These are phyloP conservation scores for Aspergillus panamensis DNA, from an alignment of 495 filamentous ascomycete genomes.

Conservation along the genomic window DNA sequence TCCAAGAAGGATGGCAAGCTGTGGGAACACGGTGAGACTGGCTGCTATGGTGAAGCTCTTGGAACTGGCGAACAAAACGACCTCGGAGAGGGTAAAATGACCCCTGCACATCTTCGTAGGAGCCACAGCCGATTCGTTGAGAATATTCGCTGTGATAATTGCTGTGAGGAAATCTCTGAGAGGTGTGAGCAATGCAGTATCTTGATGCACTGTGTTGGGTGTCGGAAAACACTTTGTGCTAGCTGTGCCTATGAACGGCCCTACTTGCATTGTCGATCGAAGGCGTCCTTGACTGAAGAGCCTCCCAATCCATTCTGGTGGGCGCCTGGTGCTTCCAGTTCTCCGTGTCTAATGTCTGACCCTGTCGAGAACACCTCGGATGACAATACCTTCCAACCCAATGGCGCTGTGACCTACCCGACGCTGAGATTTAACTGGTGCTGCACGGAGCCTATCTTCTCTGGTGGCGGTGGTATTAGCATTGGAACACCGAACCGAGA, in stretches of 20 bases:
- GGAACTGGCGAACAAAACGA: constrained; percentile 43
- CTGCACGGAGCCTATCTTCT: constrained; percentile 60
- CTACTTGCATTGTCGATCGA: constrained; percentile 37
- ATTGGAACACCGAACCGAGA: constrained; percentile 51
- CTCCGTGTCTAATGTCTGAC: constrained; percentile 58
- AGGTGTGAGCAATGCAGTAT: constrained; percentile 62
- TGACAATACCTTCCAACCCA: constrained; percentile 28
- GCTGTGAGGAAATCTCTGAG: constrained; percentile 50
- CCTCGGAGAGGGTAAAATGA: constrained; percentile 52
- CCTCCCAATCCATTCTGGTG: constrained; percentile 49
- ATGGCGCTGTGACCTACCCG: constrained; percentile 34
- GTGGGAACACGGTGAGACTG: constrained; percentile 57
- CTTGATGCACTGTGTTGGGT: constrained; percentile 61
- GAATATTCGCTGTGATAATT: constrained; percentile 52
- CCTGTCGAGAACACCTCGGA: constrained; percentile 29
- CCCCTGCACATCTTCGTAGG: constrained; percentile 51
- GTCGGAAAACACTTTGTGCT: constrained; percentile 58
- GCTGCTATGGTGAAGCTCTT: constrained; percentile 53
- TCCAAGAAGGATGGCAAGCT: constrained; percentile 45
- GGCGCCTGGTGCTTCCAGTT: constrained; percentile 51
- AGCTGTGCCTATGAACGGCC: constrained; percentile 58
- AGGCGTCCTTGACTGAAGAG: constrained; percentile 14
- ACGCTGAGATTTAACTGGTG: constrained; percentile 57
- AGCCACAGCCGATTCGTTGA: constrained; percentile 55
- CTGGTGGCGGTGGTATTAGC: constrained; percentile 59